These are phyloP conservation scores for Neoarthrinium moseri DNA, from an alignment of 2,329 filamentous ascomycete genomes.

Conservation along the genomic window DNA sequence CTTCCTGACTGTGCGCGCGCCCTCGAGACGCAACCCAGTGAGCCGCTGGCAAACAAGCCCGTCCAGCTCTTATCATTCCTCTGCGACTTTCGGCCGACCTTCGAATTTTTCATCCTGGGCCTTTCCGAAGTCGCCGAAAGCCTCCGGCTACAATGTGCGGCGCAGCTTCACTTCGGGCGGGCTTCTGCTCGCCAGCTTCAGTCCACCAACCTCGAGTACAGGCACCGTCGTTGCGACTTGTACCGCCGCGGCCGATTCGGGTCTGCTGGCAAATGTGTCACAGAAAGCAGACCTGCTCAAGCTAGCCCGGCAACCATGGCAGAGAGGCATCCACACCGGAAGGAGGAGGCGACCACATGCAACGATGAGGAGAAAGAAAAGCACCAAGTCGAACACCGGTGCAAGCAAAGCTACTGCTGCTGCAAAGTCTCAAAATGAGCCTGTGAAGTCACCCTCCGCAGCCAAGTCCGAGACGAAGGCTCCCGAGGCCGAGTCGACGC, in stretches of 20 bases:
- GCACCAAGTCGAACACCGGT: conserved; percentile 27
- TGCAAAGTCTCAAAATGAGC: conserved; percentile 11
- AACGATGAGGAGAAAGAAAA: conserved; percentile 26
- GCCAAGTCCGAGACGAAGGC: conserved; percentile 17
- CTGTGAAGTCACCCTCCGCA: conserved; percentile 11
- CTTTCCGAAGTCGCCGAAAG: conserved; percentile 24
- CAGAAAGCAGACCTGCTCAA: conserved; percentile 32
- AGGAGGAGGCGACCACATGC: conserved; percentile 16
- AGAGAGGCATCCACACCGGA: conserved; percentile 28
- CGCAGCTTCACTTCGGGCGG: conserved; percentile 55
- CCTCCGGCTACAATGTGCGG: conserved; percentile 38
- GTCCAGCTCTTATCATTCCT: conserved; percentile 16
- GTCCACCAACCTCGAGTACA: conserved; percentile 36
- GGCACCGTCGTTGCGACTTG: conserved; percentile 38
- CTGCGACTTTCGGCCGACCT: conserved; percentile 17
- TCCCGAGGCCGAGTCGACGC: conserved; percentile 32
- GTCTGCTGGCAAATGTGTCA: conserved; percentile 21
- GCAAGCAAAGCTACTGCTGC: conserved; percentile 13
- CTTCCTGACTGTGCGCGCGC: conserved; percentile 20
- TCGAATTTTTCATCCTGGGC: conserved; percentile 24
- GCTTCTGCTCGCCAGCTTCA: conserved; percentile 48
- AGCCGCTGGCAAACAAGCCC: conserved; percentile 18
- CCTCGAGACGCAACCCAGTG: conserved; percentile 18
- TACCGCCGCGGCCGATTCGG: conserved; percentile 36
- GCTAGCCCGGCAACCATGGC: conserved; percentile 36